A percentile compares a stretch with the other conserved stretches of the same genome.
Conservation (phyloP, 2,329 filamentous ascomycete genomes). For the Metarhizium album region DNA sequence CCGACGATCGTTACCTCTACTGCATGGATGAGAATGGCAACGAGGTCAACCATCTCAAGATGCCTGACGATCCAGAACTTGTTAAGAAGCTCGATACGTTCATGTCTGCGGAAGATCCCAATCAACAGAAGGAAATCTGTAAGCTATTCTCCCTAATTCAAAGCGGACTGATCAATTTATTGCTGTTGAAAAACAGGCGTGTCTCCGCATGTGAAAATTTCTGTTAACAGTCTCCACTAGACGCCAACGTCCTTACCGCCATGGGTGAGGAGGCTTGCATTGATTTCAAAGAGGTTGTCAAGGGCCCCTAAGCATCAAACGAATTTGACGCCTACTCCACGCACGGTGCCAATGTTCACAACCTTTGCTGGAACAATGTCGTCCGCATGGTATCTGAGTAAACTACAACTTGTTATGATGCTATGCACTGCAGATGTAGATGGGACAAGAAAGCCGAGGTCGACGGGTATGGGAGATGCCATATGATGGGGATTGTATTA, state of each 20-base stretch:
- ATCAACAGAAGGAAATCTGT: conserved; percentile 69
- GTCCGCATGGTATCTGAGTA: conserved; percentile 15
- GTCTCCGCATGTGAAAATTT: background rate
- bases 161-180: background rate
- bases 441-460: conserved; percentile 28
- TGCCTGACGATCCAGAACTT: conserved; percentile 73
- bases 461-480: conserved; percentile 28
- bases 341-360: conserved; percentile 15
- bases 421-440: conserved; percentile 24
- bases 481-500: conserved; percentile 35
- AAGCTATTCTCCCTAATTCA: conserved; percentile 33
- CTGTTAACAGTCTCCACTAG: conserved; percentile 32
- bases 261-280: conserved; percentile 94
- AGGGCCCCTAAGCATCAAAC: conserved; percentile 44
- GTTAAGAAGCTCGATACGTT: conserved; percentile 77
- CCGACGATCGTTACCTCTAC: conserved; percentile 88
- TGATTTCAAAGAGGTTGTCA: conserved; percentile 86
- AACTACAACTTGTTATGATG: conserved; percentile 20
- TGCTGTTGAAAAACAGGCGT: background rate
- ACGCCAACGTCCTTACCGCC: conserved; percentile 83
- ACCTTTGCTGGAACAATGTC: conserved; percentile 13
- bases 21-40: conserved; percentile 81
- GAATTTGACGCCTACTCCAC: conserved; percentile 9
- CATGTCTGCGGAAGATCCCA: conserved; percentile 58
- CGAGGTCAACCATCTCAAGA: conserved; percentile 90